These are phyloP conservation scores for Chlamydomonas applanata DNA, from an alignment of 139 green algal species.

Conservation along the genomic window DNA sequence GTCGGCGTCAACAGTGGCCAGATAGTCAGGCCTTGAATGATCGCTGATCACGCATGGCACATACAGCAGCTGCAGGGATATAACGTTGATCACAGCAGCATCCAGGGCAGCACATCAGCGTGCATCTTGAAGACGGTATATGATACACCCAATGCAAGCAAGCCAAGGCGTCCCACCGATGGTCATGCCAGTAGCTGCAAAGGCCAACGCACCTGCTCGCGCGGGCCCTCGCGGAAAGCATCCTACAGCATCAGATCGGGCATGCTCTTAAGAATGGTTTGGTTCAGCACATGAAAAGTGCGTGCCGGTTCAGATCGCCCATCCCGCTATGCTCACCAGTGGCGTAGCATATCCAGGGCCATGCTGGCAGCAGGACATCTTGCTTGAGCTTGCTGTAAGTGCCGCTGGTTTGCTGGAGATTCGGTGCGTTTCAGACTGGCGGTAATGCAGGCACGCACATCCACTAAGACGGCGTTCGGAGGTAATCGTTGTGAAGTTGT, in stretches of 20 bases:
- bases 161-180: too few relatives aligned
- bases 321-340: conserved; percentile 21
- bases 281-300: neutral
- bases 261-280: neutral
- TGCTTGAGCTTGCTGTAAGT: too few relatives aligned
- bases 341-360: conserved; percentile 50
- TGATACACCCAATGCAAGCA: too few relatives aligned
- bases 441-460: too few relatives aligned
- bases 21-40: conserved; percentile 64
- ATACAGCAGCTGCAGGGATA: conserved; percentile 53
- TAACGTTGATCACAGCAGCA: too few relatives aligned
- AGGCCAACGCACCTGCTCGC: conserved; percentile 64
- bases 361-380: conserved; percentile 21
- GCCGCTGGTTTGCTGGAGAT: too few relatives aligned
- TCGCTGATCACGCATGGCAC: conserved; percentile 51
- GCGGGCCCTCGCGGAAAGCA: conserved; percentile 41
- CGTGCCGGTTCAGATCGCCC: neutral
- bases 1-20: conserved; percentile 36
- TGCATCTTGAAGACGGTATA: too few relatives aligned
- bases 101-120: too few relatives aligned
- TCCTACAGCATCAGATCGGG: conserved; percentile 36
- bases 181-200: too few relatives aligned
- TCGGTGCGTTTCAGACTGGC: too few relatives aligned
- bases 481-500: too few relatives aligned
- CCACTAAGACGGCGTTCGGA: too few relatives aligned